These are phyloP conservation scores for Globisporangium canariense DNA, from an alignment of 352 stramenopile genomes.

Conservation along the genomic window DNA sequence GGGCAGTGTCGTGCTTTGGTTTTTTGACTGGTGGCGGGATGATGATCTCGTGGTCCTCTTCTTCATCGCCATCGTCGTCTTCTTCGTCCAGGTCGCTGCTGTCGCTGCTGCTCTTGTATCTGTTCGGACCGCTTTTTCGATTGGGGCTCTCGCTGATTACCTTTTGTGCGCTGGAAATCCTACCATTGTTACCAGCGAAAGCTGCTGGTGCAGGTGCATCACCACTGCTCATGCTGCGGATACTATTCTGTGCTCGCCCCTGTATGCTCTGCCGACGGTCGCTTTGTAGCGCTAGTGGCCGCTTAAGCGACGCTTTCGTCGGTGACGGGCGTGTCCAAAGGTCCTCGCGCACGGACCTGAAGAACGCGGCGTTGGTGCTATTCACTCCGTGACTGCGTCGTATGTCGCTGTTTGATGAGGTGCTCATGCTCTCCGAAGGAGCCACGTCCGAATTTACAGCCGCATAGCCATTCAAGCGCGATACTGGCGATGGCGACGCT, in stretches of 20 bases:
- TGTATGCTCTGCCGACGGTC: not conserved
- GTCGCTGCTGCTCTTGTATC: conserved; percentile 13
- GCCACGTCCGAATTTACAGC: too few relatives aligned
- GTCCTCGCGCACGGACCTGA: conserved; percentile 7
- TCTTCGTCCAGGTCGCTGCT: conserved; percentile 8
- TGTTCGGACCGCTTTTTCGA: not conserved
- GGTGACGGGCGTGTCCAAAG: not conserved
- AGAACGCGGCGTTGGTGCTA: not conserved
- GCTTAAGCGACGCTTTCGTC: conserved; percentile 11
- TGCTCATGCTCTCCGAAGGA: not conserved
- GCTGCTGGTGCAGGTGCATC: not conserved
- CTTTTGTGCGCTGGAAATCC: not conserved
- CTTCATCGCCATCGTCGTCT: not conserved
- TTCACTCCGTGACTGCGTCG: not conserved
- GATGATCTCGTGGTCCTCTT: not conserved
- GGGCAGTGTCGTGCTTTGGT: not conserved
- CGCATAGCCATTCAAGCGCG: conserved; percentile 2
- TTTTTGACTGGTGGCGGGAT: not conserved
- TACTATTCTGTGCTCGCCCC: not conserved
- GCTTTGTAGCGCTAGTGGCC: not conserved
- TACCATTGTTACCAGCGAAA: not conserved
- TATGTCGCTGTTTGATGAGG: not conserved
- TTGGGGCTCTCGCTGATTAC: not conserved
- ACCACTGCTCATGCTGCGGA: not conserved
- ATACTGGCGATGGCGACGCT: conserved; percentile 4